Conservation (phyloP, 805 yeast species). For the Wickerhamiella hasegawae region DNA sequence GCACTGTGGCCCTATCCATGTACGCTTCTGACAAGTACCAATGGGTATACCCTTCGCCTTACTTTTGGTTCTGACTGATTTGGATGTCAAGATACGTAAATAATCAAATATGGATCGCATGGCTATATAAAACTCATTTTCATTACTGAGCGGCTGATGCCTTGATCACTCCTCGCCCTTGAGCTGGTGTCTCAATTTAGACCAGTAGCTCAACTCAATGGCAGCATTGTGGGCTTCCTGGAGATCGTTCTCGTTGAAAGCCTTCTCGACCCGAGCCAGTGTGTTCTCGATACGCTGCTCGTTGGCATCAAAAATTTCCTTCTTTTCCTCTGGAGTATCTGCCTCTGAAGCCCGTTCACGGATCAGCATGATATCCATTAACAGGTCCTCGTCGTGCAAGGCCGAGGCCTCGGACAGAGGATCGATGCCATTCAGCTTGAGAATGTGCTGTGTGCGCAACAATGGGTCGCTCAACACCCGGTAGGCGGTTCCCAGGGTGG, state of each 20-base stretch:
- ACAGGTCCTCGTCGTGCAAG: slow-evolving; percentile 32
- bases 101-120: too few species aligned
- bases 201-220: slow-evolving; percentile 69
- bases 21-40: too few species aligned
- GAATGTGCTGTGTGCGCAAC: slow-evolving; percentile 45
- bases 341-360: slow-evolving; percentile 72
- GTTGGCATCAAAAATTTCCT: slow-evolving; percentile 36
- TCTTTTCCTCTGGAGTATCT: slow-evolving; percentile 40
- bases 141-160: too few species aligned
- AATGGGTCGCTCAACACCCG: slow-evolving; percentile 55
- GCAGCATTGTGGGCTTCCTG: slow-evolving; percentile 49
- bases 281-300: slow-evolving; percentile 34
- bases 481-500: slow-evolving; percentile 64
- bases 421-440: slow-evolving; percentile 37
- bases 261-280: slow-evolving; percentile 29
- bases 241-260: slow-evolving; percentile 35
- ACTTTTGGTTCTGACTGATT: too few species aligned
- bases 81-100: too few species aligned
- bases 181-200: slow-evolving; percentile 54
- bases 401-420: slow-evolving; percentile 29
- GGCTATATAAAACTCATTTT: too few species aligned
- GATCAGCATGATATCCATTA: slow-evolving; percentile 67
- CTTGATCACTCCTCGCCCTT: too few species aligned
- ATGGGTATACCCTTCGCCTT: too few species aligned
- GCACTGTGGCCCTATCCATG: too few species aligned